Evolutionary conservation across 148 eudicot genomes (phyloP), one percentile per base, ranked within the genome.

Genomic region (Rheum nobile): DNA sequence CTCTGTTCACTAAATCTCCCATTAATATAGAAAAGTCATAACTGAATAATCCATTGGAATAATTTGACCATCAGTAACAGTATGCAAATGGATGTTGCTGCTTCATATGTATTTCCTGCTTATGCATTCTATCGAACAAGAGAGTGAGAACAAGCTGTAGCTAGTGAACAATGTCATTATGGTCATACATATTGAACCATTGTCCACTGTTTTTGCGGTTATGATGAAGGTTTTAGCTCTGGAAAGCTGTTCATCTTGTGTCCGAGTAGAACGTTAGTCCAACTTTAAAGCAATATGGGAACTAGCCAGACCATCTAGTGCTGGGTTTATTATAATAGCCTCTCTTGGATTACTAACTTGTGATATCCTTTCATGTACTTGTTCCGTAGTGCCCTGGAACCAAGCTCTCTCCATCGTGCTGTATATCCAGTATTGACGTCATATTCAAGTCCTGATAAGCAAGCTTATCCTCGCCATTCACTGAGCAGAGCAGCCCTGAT

Each of bases 401-500:
- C 98, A 42, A 89, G 96, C 76, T 89, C 86, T 82, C 98, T 95
- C 82, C 87, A 84, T 75, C 96, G 88, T 63, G 98, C 98, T 78
- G 57, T 95, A 74, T 95, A 95, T 86, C 98, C 98, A 19, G 84
- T 89, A 67, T 78, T 95, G 87, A 75, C 87, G 12, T 95, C 98
- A 54, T 95, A 86, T 74, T 73, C 91, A 35, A 85, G 84, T 78
- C 97, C 98, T 2, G 96, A 91, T 76, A 85, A 87, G 67, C 91
- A 83, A 85, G 98, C 98, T 72, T 95, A 84, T 81, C 98, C 98
- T 68, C 98, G 98, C 54, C 98, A 95, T 85, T 91, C 98, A 39
- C 84, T 95, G 71, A 95, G 98, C 77, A 97, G 98, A 77, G 96
- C 98, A 78, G 98, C 98, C 71, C 63, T 95, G 76, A 81, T 95